Base-by-base conservation (phyloP, 768 basidiomycete species). In the Xerocomellus amylosporus region DNA sequence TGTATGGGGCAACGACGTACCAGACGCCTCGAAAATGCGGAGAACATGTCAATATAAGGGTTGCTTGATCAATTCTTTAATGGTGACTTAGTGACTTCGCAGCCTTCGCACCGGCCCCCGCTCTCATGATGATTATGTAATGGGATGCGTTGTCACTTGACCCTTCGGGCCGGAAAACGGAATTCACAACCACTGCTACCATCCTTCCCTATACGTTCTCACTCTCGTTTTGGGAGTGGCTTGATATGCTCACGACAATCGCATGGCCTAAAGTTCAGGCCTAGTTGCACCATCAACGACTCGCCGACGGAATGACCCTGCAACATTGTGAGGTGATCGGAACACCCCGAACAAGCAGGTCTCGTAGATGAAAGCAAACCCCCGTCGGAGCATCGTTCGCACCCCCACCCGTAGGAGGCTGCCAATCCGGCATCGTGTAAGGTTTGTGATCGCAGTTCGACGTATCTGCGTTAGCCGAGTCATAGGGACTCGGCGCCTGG, bases 1-100 rank as follows among this genome's bases (percentile, higher is more conserved):
- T 43, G 26, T 44, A 54, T 45, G 48, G 40, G 36, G 54, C 8
- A 51, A 47, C 41, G 22, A 61, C 73, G 37, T 39, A 75, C 73
- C 59, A 73, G 39, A 12, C 69, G 64, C 33, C 65, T 70, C 49
- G 69, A 73, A 55, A 74, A 74, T 54, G 72, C 71, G 41, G 73
- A 70, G 56, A 74, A 74, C 72, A 73, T 74, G 39, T 34, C 38
- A 46, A 26, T n/a, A 36, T 36, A 5, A 24, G 24, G 15, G 34
- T 4, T 13, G 7, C 34, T 17, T 17, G 6, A 14, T 24, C 24
- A 24, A 24, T 36, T 36, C 15, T 36, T 36, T 30, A 10, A 30
- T 30, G 30, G 30, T 10, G 12, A 8, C 17, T n/a, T 37, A 17
- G 17, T 9, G 4, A 4, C 28, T 8, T 28, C 28, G 28, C 28